Evolutionary conservation across 2,329 filamentous ascomycete genomes (phyloP).

Genomic region (Colletotrichum kahawae): DNA sequence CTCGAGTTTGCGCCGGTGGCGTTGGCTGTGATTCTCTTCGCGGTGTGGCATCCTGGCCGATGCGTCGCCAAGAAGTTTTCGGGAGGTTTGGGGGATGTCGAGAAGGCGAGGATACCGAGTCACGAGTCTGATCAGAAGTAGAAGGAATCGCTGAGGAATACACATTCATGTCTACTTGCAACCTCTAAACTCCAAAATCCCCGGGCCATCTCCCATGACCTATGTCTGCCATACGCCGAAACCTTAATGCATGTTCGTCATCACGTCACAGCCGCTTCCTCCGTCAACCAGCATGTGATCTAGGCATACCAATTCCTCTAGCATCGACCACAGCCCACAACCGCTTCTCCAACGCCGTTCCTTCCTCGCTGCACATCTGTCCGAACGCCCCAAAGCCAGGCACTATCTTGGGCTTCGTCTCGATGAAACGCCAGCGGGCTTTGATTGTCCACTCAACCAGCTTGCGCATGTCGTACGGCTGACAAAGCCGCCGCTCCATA

Average conservation of each 20-base stretch:
- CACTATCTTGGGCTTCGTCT: neutral
- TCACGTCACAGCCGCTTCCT: rapidly evolving
- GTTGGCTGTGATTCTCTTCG: conserved; percentile 50
- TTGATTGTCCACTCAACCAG: neutral
- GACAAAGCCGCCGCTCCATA: conserved; percentile 4
- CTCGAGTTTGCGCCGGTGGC: conserved; percentile 61
- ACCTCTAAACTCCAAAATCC: neutral
- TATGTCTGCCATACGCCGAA: neutral
- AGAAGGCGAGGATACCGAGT: neutral
- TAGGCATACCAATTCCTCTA: neutral
- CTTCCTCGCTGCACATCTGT: neutral
- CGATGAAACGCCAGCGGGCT: neutral
- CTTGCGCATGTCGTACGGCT: neutral
- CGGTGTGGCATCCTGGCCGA: conserved; percentile 48
- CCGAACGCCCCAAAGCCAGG: conserved; percentile 7
- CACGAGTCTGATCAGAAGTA: neutral
- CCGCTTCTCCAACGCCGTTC: neutral
- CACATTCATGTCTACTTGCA: too few species aligned
- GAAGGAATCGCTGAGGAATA: neutral
- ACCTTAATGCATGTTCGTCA: neutral
- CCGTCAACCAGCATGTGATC: neutral
- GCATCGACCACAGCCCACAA: conserved; percentile 4
- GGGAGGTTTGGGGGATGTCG: neutral
- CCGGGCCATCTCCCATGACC: neutral
- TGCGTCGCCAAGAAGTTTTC: conserved; percentile 27